A percentile compares a stretch with the other conserved stretches of the same genome.
phyloP scores from a whole-genome alignment of 2,329 filamentous ascomycete genomes.

The Trichoderma arundinaceum region DNA sequence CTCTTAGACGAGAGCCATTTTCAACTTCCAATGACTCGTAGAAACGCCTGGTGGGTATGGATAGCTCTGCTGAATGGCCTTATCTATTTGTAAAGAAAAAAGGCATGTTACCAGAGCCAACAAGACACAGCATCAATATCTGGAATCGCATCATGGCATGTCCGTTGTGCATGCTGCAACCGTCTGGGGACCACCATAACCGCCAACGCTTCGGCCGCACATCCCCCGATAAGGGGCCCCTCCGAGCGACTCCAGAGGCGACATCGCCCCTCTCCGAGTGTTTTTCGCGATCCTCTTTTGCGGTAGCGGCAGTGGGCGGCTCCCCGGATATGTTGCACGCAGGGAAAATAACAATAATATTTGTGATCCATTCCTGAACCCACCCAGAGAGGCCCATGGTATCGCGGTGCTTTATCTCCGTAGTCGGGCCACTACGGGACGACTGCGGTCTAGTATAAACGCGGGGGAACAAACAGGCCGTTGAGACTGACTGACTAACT shows the following conservation, averaged over 20 bases:
- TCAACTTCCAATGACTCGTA: conserved; percentile 8
- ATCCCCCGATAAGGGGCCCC: conserved; percentile 7
- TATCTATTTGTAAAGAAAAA: too few species aligned
- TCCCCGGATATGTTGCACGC: conserved; percentile 15
- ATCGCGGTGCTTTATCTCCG: conserved; percentile 8
- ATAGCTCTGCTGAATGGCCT: not conserved
- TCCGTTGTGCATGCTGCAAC: not conserved
- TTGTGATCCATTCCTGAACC: not conserved
- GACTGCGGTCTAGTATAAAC: not conserved
- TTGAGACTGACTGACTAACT: too few species aligned
- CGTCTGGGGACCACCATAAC: not conserved
- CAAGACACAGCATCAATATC: not conserved
- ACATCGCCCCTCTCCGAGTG: conserved; percentile 8
- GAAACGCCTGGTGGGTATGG: too few species aligned
- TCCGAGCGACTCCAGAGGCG: conserved; percentile 7
- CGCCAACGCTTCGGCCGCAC: not conserved
- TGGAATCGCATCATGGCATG: conserved; percentile 1
- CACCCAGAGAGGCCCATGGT: conserved; percentile 1
- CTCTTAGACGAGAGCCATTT: not conserved
- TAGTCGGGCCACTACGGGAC: conserved; percentile 12
- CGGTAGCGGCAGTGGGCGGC: conserved; percentile 17
- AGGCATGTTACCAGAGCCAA: too few species aligned
- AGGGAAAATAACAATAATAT: not conserved
- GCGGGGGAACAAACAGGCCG: too few species aligned
- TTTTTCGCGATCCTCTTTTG: conserved; percentile 12